Base-by-base conservation (phyloP, 352 stramenopile species). In the Phytophthora syringae region DNA sequence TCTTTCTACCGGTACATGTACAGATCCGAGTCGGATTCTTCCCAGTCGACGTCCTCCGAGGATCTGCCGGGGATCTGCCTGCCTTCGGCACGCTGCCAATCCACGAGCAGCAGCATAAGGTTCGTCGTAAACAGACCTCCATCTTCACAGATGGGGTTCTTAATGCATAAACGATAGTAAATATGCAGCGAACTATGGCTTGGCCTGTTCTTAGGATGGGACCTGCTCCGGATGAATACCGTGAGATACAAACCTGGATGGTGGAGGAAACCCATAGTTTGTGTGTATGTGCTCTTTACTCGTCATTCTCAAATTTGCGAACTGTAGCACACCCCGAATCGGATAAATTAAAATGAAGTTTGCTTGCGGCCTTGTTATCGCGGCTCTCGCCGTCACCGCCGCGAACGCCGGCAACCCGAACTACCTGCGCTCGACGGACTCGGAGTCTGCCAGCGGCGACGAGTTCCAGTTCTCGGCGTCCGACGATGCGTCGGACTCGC, bases 221-320 rank as follows among this genome's bases (percentile, higher is more conserved):
- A 68, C 27, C 15, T 13, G 63, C 62, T 65, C 52, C 56, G 56
- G 48, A 64, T 67, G 54, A 61, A 68, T 51, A 37, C 32, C 25
- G 30, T 27, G 32, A 64, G 58, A 67, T 70, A 32, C 24, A 61
- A 52, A 58, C 47, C 25, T 61, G 67, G 66, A 66, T 59, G 54
- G 53, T 63, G n/a, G 11, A 28, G 36, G 34, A 32, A 3, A 47
- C 0, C 25, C 39, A 47, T 59, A 27, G 34, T 47, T 32, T 32
- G 27, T 34, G n/a, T n/a, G n/a, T n/a, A n/a, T 27, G 24, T 47
- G 16, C 47, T 54, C 27, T 24, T n/a, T n/a, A n/a, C n/a, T n/a
- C n/a, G n/a, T 70, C 67, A 75, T 75, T 75, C 57, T 64, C 51
- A 34, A 64, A 62, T 72, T 75, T 40, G 54, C 67, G 52, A 60